Conservation (phyloP, 2,329 filamentous ascomycete genomes). For the Monosporascus sp. region DNA sequence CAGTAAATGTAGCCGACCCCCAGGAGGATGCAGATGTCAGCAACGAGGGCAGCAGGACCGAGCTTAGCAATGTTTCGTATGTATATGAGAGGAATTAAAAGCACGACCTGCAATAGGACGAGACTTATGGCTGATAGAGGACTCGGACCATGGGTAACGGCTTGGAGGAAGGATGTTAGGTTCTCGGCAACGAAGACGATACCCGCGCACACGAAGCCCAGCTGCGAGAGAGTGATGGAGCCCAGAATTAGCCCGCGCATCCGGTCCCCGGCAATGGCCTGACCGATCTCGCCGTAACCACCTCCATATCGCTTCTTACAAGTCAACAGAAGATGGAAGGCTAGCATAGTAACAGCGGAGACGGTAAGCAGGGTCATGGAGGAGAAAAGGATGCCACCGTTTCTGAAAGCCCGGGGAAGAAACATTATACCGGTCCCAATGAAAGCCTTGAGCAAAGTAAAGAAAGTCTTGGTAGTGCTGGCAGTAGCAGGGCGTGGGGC, state of each 20-base stretch:
- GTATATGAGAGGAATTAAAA: conserved; percentile 61
- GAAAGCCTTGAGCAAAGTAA: conserved; percentile 73
- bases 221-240: conserved; percentile 68
- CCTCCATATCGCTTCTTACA: conserved; percentile 60
- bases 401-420: conserved; percentile 68
- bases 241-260: conserved; percentile 62
- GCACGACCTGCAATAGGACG: conserved; percentile 60
- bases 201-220: conserved; percentile 73
- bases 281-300: conserved; percentile 70
- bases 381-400: conserved; percentile 72
- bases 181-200: conserved; percentile 76
- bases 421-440: conserved; percentile 81
- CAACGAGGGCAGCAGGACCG: conserved; percentile 61
- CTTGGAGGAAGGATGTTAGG: conserved; percentile 59
- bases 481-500: conserved; percentile 52
- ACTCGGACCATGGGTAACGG: conserved; percentile 45
- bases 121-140: conserved; percentile 52
- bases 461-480: conserved; percentile 67
- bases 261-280: conserved; percentile 55
- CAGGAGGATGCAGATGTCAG: conserved; percentile 66
- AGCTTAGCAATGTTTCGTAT: conserved; percentile 73
- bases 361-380: conserved; percentile 61
- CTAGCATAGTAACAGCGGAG: conserved; percentile 60
- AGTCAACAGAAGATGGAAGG: conserved; percentile 66
- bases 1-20: conserved; percentile 69